Base-by-base conservation (phyloP, 2,329 filamentous ascomycete species). In the Cladosporium sp. region DNA sequence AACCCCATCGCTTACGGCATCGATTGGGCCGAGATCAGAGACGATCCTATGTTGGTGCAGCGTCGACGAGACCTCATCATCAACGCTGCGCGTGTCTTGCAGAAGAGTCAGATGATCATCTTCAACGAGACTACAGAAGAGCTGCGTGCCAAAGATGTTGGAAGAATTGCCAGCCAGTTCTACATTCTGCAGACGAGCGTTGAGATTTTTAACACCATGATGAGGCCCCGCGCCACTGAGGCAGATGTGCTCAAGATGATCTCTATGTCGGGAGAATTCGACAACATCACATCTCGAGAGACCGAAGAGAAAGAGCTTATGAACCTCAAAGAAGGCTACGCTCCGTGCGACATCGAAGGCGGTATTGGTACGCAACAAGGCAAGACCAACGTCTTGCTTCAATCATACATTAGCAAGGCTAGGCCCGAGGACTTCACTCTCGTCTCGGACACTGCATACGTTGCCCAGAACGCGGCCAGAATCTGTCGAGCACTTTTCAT, bases 71-170 rank as follows among this genome's bases (percentile, higher is more conserved):
- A 93, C 57, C 76, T 99, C 47, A 86, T 93, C 48, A 90, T 95
- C 39, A 85, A 95, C 60, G 93, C 93, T 19, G 93, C 93, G 1
- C 80, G 85, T 38, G 88, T 89, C 4, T 73, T 99, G 38, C 91
- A 96, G 64, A 80, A 91, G 64, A 95, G 89, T 60, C 93, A 99
- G 70, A 99, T 99, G 95, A 93, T 99, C 62, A 93, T 99, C 51
- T 99, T 92, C 75, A 96, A 99, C 58, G 93, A 97, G 64, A 82
- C 78, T n/a, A 99, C 92, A 0, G 92, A 96, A 59, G 92, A 96
- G 62, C 80, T 99, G 7, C 84, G 89, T 52, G 88, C 90, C 54
- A 99, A 99, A 68, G 92, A 99, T 62, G 86, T 97, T 45, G 93
- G 93, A 3, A 85, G 93, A n/a, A 99, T 99, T 66, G 93, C 93